Conservation (phyloP, 179 eudicot genomes). For the Drosera spatulata region DNA sequence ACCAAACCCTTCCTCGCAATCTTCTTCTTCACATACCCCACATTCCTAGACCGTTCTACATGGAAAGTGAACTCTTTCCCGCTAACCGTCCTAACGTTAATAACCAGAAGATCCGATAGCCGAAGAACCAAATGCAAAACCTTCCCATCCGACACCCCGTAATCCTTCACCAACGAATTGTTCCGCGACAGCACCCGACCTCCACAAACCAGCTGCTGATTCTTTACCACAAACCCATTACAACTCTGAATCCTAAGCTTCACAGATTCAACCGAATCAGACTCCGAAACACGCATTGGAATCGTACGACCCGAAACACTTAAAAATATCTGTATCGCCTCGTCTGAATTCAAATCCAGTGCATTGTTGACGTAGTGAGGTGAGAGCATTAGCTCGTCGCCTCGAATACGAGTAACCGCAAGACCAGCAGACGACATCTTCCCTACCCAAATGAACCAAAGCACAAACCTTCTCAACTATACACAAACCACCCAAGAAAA, state of each 20-base stretch:
- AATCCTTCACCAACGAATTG: constrained; percentile 52
- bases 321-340: constrained; percentile 45
- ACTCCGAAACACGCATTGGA: constrained; percentile 50
- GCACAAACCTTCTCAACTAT: neutral
- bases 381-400: constrained; percentile 24
- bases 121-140: constrained; percentile 57
- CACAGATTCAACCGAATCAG: constrained; percentile 77
- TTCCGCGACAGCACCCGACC: constrained; percentile 66
- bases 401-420: constrained; percentile 37
- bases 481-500: neutral
- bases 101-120: constrained; percentile 47
- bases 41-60: constrained; percentile 45
- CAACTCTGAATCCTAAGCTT: constrained; percentile 46
- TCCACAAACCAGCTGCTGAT: constrained; percentile 57
- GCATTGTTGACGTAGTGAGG: constrained; percentile 24
- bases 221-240: constrained; percentile 24
- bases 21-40: constrained; percentile 60
- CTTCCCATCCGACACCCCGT: constrained; percentile 64
- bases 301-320: constrained; percentile 54
- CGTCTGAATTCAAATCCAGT: constrained; percentile 26
- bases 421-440: constrained; percentile 73
- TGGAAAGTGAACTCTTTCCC: constrained; percentile 54
- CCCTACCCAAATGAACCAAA: constrained; percentile 6
- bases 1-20: constrained; percentile 39
- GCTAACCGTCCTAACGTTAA: constrained; percentile 48